Conservation (phyloP, 2,329 filamentous ascomycete species). For the Alternaria hordeiaustralica region DNA sequence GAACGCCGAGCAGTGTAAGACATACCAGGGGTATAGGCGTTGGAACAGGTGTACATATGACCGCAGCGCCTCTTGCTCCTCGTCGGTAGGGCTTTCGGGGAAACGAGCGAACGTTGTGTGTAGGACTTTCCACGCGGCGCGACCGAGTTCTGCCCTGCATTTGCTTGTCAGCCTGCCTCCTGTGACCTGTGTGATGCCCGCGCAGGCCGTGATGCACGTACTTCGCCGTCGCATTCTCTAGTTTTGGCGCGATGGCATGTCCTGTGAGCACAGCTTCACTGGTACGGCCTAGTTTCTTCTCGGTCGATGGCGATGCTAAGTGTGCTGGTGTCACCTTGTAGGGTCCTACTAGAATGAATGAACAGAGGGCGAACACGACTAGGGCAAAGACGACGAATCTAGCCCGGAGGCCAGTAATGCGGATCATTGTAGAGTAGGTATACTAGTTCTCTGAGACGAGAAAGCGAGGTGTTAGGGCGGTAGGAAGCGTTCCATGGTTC, state of each 20-base stretch:
- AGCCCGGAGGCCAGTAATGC: conserved; percentile 33
- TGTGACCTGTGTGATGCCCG: conserved; percentile 10
- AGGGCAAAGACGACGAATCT: conserved; percentile 56
- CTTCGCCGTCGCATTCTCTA: conserved; percentile 83
- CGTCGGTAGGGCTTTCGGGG: conserved; percentile 66
- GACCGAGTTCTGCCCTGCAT: conserved; percentile 65
- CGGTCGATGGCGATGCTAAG: conserved; percentile 22
- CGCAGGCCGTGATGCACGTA: conserved; percentile 31
- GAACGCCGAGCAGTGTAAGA: conserved; percentile 22
- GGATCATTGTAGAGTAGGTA: conserved; percentile 33
- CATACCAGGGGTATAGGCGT: conserved; percentile 68
- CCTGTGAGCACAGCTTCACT: conserved; percentile 60
- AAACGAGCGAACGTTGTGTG: conserved; percentile 72
- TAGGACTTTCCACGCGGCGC: conserved; percentile 70
- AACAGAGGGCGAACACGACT: conserved; percentile 62
- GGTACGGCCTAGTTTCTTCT: conserved; percentile 22
- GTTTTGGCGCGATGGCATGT: conserved; percentile 77
- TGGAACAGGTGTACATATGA: conserved; percentile 70
- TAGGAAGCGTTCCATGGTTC: conserved; percentile 1
- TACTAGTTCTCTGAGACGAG: not conserved
- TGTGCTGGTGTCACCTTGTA: conserved; percentile 54
- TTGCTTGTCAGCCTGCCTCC: conserved; percentile 27
- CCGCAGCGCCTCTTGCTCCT: conserved; percentile 65
- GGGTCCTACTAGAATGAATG: conserved; percentile 66
- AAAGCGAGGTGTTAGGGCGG: not conserved